These are phyloP conservation scores for Wickerhamiella pararugosa DNA, from an alignment of 1,139 yeast genomes.

Conservation along the genomic window DNA sequence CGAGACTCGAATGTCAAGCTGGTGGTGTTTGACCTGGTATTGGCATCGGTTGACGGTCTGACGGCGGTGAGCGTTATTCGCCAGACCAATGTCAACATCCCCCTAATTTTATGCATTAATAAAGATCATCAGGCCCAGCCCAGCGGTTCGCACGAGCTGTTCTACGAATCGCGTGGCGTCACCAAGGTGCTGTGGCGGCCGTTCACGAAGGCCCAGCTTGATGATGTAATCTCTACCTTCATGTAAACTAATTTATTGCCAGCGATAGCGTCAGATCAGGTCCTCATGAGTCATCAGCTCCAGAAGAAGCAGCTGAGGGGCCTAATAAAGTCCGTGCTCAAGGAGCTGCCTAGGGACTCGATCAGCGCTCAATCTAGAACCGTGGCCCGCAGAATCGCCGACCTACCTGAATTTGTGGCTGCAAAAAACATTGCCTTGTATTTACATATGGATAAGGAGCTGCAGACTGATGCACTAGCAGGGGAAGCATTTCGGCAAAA, in stretches of 20 bases:
- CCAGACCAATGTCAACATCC: conserved; percentile 9
- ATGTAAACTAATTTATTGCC: neutral
- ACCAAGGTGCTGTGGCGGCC: conserved; percentile 15
- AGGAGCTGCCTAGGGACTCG: too few relatives aligned
- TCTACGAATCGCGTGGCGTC: conserved; percentile 13
- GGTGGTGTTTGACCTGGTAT: conserved; percentile 14
- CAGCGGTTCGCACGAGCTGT: neutral
- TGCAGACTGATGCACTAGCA: conserved; percentile 40
- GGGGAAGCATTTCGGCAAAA: conserved; percentile 32
- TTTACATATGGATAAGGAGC: conserved; percentile 55
- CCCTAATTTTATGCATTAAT: conserved; percentile 13
- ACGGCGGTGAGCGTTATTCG: conserved; percentile 14
- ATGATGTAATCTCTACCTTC: conserved; percentile 7
- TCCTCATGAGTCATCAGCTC: too few relatives aligned
- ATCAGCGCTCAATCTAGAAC: too few relatives aligned
- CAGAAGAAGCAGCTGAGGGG: too few relatives aligned
- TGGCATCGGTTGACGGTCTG: conserved; percentile 15
- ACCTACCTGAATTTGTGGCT: conserved; percentile 27
- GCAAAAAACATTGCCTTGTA: conserved; percentile 44
- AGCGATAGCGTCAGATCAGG: too few relatives aligned
- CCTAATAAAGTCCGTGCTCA: too few relatives aligned
- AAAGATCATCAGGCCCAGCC: conserved; percentile 5
- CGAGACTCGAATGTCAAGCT: conserved; percentile 27
- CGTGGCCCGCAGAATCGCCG: too few relatives aligned
- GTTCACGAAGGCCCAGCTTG: conserved; percentile 13